phyloP scores from a whole-genome alignment of 768 basidiomycete genomes.

The Mycena rosella region DNA sequence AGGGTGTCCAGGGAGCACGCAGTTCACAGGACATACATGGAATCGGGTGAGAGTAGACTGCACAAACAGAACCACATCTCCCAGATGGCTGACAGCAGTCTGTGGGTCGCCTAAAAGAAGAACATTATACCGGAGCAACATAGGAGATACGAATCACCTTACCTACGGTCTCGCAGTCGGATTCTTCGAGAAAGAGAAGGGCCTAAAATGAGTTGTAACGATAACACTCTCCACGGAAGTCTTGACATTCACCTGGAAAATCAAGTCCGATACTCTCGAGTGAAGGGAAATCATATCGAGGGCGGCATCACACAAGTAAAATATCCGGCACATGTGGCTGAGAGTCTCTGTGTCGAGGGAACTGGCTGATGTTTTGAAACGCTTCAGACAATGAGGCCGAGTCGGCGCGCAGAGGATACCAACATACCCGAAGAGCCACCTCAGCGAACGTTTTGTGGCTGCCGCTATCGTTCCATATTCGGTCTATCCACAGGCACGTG shows the following conservation, averaged over 20 bases:
- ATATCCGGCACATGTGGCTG: slow-evolving; percentile 75
- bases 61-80: slow-evolving; percentile 82
- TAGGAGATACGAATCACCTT: slow-evolving; percentile 41
- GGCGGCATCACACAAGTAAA: slow-evolving; percentile 68
- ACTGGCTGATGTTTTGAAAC: slow-evolving; percentile 65
- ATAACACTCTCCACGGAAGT: not conserved
- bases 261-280: slow-evolving; percentile 68
- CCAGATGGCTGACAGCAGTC: slow-evolving; percentile 82
- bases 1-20: not conserved
- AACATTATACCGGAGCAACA: slow-evolving; percentile 13
- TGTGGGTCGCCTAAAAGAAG: slow-evolving; percentile 79
- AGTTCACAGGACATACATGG: slow-evolving; percentile 56
- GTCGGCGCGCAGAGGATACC: not conserved
- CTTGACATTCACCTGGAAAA: not conserved
- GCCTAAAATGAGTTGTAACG: slow-evolving; percentile 55
- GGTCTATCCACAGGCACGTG: slow-evolving; percentile 52
- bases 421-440: slow-evolving; percentile 67
- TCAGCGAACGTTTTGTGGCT: slow-evolving; percentile 71
- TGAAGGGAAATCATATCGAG: slow-evolving; percentile 82
- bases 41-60: slow-evolving; percentile 77
- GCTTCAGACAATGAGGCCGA: slow-evolving; percentile 54
- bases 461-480: slow-evolving; percentile 67
- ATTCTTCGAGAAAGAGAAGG: slow-evolving; percentile 73
- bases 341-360: slow-evolving; percentile 76
- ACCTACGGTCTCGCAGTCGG: slow-evolving; percentile 88